Percentiles rank a stretch among this genome's conserved stretches.
These are phyloP conservation scores for Solanum aculeatissimum DNA, from an alignment of 305 asterid genomes.

Conservation along the genomic window DNA sequence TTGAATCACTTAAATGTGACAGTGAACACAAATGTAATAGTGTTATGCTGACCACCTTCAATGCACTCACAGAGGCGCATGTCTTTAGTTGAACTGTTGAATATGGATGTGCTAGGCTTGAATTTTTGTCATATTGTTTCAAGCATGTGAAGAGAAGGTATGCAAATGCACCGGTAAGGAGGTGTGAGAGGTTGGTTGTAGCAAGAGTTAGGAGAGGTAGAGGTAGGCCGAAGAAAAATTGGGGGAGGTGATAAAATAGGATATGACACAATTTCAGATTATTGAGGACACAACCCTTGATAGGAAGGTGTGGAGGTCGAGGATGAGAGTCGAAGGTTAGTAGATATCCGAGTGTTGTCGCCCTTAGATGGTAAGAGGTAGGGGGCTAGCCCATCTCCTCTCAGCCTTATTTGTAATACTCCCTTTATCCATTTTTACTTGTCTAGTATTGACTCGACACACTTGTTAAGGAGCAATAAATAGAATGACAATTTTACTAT, in stretches of 20 bases:
- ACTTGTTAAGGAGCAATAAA: neutral
- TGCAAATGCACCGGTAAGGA: neutral
- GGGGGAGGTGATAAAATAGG: neutral
- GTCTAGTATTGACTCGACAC: neutral
- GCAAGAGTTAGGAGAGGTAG: neutral
- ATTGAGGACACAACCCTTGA: neutral
- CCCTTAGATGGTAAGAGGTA: neutral
- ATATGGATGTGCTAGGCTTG: neutral
- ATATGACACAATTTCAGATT: neutral
- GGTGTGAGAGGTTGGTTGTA: neutral
- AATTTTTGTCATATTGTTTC: neutral
- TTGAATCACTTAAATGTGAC: neutral
- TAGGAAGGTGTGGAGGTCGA: neutral
- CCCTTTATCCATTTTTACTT: neutral
- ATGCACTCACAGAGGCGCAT: neutral
- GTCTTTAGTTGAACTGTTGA: neutral
- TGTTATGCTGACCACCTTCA: neutral
- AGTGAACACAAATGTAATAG: neutral
- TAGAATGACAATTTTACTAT: neutral
- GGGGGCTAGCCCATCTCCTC: neutral
- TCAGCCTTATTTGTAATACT: neutral
- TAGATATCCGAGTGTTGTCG: neutral
- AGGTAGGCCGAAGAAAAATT: neutral
- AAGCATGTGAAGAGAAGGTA: neutral
- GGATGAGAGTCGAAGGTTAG: neutral